These are phyloP conservation scores for Exobasidium cylindrosporum DNA, from an alignment of 1,284 basidiomycete species.

Conservation along the genomic window DNA sequence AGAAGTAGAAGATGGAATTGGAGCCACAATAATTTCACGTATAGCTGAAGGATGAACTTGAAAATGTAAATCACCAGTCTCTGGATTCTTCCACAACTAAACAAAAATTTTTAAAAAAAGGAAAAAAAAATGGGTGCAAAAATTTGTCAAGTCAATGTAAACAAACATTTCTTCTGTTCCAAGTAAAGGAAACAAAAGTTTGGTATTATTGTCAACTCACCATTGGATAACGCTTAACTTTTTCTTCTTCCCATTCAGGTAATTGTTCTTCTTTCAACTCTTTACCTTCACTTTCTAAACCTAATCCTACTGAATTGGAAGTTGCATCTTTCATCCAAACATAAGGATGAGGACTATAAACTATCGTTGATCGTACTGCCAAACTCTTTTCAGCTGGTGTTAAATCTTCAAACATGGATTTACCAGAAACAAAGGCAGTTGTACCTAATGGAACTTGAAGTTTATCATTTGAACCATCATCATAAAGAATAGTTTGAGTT, in stretches of 20 bases:
- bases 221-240: conserved; percentile 69
- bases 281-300: conserved; percentile 71
- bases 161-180: too few relatives aligned
- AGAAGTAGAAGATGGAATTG: conserved; percentile 60
- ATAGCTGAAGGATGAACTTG: conserved; percentile 59
- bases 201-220: conserved; percentile 32
- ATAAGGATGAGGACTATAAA: conserved; percentile 64
- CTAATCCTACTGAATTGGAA: conserved; percentile 71
- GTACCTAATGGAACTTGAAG: conserved; percentile 78
- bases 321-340: conserved; percentile 74
- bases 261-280: conserved; percentile 68
- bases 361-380: conserved; percentile 61
- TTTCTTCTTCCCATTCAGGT: conserved; percentile 70
- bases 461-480: conserved; percentile 82
- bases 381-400: conserved; percentile 73
- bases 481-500: conserved; percentile 72
- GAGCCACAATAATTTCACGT: conserved; percentile 59
- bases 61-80: conserved; percentile 71
- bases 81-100: conserved; percentile 79
- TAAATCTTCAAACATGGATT: conserved; percentile 80
- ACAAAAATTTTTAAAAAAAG: too few relatives aligned
- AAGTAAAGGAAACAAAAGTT: too few relatives aligned
- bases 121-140: too few relatives aligned
- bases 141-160: too few relatives aligned
- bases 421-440: conserved; percentile 68